A percentile compares a stretch with the other conserved stretches of the same genome.
phyloP scores from a whole-genome alignment of 164 flowering plant genomes.

The Paratinospora sagittata region DNA sequence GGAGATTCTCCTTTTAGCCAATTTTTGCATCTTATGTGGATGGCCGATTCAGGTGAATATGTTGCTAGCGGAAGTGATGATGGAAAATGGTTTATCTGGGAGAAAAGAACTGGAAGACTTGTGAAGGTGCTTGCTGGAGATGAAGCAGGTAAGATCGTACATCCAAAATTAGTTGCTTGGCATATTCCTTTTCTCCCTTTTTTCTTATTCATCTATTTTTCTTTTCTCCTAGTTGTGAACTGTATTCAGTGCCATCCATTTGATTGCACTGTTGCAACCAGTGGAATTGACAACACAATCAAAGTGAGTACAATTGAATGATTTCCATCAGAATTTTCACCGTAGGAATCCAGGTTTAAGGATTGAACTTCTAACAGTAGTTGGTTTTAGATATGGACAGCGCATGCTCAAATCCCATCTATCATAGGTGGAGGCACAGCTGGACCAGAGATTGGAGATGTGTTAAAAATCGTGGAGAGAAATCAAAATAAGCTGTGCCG shows the following conservation, averaged over 20 bases:
- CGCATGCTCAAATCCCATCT: constrained; percentile 67
- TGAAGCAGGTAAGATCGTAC: constrained; percentile 56
- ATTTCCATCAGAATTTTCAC: background rate
- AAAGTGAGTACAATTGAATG: constrained; percentile 42
- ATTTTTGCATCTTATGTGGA: background rate
- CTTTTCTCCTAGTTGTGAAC: constrained; percentile 65
- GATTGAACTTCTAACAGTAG: constrained; percentile 13
- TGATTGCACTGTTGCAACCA: constrained; percentile 82
- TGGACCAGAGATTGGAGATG: constrained; percentile 71
- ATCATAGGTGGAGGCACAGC: constrained; percentile 64
- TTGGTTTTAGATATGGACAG: constrained; percentile 73
- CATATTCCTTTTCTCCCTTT: background rate
- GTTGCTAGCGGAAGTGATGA: constrained; percentile 98
- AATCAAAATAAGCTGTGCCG: constrained; percentile 65
- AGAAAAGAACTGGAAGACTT: constrained; percentile 81
- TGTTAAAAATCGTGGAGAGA: constrained; percentile 60
- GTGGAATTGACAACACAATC: constrained; percentile 92
- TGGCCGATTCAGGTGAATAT: constrained; percentile 56
- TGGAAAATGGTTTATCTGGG: constrained; percentile 99
- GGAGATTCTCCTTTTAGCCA: background rate
- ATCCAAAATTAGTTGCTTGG: constrained; percentile 4
- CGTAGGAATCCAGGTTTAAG: background rate
- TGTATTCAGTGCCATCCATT: constrained; percentile 93
- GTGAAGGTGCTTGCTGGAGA: constrained; percentile 93
- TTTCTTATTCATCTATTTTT: constrained; percentile 5